Evolutionary conservation across 1,284 basidiomycete genomes (phyloP).

Genomic region (Bothia castanella): DNA sequence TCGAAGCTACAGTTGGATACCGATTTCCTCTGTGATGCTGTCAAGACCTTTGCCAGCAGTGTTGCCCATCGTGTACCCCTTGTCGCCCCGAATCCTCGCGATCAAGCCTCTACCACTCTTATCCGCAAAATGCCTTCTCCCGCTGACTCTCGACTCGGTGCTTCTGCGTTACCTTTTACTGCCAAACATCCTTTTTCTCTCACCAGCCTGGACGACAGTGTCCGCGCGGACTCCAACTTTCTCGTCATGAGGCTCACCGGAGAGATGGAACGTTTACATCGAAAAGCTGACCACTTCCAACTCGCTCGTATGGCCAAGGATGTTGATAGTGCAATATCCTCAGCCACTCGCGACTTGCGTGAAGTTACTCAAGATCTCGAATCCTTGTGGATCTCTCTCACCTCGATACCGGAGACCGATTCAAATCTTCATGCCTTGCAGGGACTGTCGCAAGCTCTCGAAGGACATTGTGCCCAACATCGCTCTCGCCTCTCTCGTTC

Average conservation of each 20-base stretch:
- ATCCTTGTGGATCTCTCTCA: slow-evolving; percentile 33
- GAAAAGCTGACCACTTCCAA: slow-evolving; percentile 46
- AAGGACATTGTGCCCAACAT: slow-evolving; percentile 35
- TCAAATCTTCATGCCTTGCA: slow-evolving; percentile 35
- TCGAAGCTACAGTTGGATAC: slow-evolving; percentile 36
- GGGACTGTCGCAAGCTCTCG: slow-evolving; percentile 36
- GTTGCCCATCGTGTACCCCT: slow-evolving; percentile 53
- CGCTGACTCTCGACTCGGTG: slow-evolving; percentile 18
- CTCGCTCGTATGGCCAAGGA: slow-evolving; percentile 52
- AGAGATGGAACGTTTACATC: slow-evolving; percentile 47
- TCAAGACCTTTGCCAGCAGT: slow-evolving; percentile 45
- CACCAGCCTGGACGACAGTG: slow-evolving; percentile 56
- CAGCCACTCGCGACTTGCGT: slow-evolving; percentile 38
- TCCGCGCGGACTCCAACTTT: slow-evolving; percentile 68
- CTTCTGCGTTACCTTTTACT: slow-evolving; percentile 30
- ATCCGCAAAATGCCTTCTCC: slow-evolving; percentile 37
- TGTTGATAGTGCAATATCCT: slow-evolving; percentile 45
- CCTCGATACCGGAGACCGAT: slow-evolving; percentile 24
- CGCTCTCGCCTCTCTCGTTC: slow-evolving; percentile 44
- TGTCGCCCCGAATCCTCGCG: slow-evolving; percentile 31
- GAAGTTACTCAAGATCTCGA: slow-evolving; percentile 38
- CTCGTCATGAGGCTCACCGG: slow-evolving; percentile 61
- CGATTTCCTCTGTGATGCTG: slow-evolving; percentile 38
- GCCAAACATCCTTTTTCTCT: slow-evolving; percentile 57
- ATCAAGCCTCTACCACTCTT: slow-evolving; percentile 23